Base-by-base conservation (phyloP, 163 green algal genomes). In the Volvox carteri region DNA sequence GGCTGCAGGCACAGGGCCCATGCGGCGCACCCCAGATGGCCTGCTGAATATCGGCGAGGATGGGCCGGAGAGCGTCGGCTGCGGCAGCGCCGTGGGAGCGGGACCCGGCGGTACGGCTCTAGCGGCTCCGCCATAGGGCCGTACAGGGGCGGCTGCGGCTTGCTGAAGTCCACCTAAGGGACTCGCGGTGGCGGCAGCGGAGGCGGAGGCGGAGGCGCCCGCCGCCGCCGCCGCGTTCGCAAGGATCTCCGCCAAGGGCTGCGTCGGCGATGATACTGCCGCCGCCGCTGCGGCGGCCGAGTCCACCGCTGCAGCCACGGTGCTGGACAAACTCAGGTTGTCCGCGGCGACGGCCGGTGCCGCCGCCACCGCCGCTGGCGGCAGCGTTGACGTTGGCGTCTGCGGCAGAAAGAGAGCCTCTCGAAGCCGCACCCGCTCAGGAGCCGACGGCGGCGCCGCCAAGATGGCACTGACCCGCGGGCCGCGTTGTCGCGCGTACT, bases 341-440 rank as follows among this genome's bases (percentile, higher is more conserved):
- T 77, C 67, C 33, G 67, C 37, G 33, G 8, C 37, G 33, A 37
- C 37, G 37, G 65, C 35, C 41, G 68, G 18, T 9, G 35, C 68
- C 37, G 41, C 41, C 39, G 19, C 3, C 28, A 23, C 23, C 41
- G 56, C 39, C 39, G 23, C 3, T 30, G 39, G 16, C 39, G 37
- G n/a, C n/a, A n/a, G n/a, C n/a, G n/a, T n/a, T 30, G 52, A 0
- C 52, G 77, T 0, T 1, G 50, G 8, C 16, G n/a, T 0, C 42
- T 42, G 5, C 16, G 50, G 35, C 12, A 84, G 52, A 72, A 84
- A 84, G 12, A 42, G 39, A 25, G 52, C 72, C 12, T 84, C 54
- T 4, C 70, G 52, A 39, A 89, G n/a, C 19, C 84, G 52, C 54
- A 21, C n/a, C n/a, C 84, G 84, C 70, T 89, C 84, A 11, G 54